These are phyloP conservation scores for Acanthamoeba culbertsoni DNA, from an alignment of 208 protist genomes.

Conservation along the genomic window DNA sequence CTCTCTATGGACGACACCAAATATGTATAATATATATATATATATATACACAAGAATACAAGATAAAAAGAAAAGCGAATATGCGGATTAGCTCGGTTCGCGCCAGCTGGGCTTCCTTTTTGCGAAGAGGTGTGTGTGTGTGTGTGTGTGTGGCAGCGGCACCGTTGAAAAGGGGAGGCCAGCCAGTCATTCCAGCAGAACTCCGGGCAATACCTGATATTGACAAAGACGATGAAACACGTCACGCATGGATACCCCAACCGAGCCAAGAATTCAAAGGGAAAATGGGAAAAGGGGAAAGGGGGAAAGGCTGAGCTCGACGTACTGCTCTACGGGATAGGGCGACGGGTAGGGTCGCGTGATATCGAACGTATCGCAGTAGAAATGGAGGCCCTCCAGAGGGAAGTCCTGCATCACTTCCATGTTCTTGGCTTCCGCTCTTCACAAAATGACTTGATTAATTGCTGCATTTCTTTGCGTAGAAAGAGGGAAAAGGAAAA, in stretches of 20 bases:
- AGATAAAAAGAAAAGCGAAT: too few species aligned
- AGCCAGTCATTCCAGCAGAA: constrained; percentile 83
- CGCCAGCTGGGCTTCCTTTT: too few species aligned
- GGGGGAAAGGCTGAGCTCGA: background rate
- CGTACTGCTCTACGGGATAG: constrained; percentile 20
- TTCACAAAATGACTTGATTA: too few species aligned
- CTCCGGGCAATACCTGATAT: constrained; percentile 65
- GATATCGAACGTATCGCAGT: constrained; percentile 81
- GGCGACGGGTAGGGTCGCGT: constrained; percentile 77
- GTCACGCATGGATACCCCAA: too few species aligned
- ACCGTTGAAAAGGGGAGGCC: constrained; percentile 66
- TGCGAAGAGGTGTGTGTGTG: too few species aligned
- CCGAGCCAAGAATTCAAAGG: background rate
- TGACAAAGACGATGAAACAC: too few species aligned
- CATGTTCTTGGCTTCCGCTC: constrained; percentile 61
- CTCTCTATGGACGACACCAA: background rate
- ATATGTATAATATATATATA: background rate
- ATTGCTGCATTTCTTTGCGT: too few species aligned
- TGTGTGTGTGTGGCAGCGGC: too few species aligned
- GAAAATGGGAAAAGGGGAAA: background rate
- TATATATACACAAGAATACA: too few species aligned
- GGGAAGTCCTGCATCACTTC: constrained; percentile 73
- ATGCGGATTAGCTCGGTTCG: too few species aligned
- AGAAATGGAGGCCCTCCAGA: constrained; percentile 80
- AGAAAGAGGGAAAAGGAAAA: too few species aligned